These are phyloP conservation scores for Cytospora leucostoma DNA, from an alignment of 2,329 filamentous ascomycete species.

Conservation along the genomic window DNA sequence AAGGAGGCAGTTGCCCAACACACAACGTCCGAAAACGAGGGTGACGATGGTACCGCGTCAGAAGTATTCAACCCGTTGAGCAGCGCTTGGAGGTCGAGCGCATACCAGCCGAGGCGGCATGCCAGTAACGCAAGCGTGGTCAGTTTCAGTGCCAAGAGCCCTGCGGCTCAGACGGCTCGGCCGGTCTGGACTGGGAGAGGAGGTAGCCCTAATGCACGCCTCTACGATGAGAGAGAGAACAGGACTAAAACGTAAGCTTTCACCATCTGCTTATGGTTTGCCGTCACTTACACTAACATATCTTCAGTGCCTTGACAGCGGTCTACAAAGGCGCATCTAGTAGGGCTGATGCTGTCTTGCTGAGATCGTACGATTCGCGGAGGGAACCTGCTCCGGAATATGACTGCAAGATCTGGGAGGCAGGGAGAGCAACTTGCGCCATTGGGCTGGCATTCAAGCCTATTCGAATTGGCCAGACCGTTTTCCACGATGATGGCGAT, in stretches of 20 bases:
- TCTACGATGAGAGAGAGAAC: conserved; percentile 87
- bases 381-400: conserved; percentile 89
- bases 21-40: conserved; percentile 77
- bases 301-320: conserved; percentile 79
- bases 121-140: conserved; percentile 76
- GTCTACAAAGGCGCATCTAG: conserved; percentile 81
- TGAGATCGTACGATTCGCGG: conserved; percentile 94
- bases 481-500: conserved; percentile 89
- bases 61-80: conserved; percentile 45
- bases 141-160: conserved; percentile 74
- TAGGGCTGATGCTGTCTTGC: conserved; percentile 65
- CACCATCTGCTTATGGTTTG: neutral
- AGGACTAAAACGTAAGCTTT: conserved; percentile 82
- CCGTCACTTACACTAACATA: conserved; percentile 24
- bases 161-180: conserved; percentile 55
- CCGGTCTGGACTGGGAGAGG: conserved; percentile 59
- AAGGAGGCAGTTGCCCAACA: conserved; percentile 83
- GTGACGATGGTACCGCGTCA: conserved; percentile 67
- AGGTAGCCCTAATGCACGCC: conserved; percentile 75
- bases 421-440: conserved; percentile 88
- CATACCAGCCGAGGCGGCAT: conserved; percentile 57
- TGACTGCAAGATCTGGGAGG: conserved; percentile 96
- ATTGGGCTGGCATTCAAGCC: conserved; percentile 95
- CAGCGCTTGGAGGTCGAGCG: conserved; percentile 44
- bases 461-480: conserved; percentile 87